Percentiles rank a stretch among this genome's conserved stretches.
Evolutionary conservation across 2,329 filamentous ascomycete genomes (phyloP).

Genomic region (Pseudogymnoascus sp.): DNA sequence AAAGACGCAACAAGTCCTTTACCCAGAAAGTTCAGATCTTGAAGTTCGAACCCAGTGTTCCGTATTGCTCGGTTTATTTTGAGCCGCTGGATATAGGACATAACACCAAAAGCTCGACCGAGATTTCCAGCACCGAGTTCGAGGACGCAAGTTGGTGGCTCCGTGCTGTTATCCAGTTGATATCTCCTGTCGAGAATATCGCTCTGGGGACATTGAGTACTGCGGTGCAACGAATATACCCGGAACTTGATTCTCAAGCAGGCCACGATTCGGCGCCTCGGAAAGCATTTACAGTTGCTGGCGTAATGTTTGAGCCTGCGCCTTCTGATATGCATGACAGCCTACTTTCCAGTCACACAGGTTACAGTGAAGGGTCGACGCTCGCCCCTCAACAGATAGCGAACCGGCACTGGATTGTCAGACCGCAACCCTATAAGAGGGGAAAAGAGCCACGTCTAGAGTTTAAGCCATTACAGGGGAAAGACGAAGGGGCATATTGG

Average conservation of each 20-base stretch:
- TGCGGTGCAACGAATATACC: slow-evolving; percentile 35
- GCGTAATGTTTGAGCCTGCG: not conserved
- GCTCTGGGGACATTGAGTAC: slow-evolving; percentile 34
- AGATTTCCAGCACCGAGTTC: slow-evolving; percentile 10
- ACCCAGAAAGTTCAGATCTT: slow-evolving; percentile 30
- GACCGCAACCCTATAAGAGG: not conserved
- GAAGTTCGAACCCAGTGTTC: slow-evolving; percentile 29
- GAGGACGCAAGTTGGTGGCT: not conserved
- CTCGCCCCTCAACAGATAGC: not conserved
- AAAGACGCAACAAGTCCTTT: slow-evolving; percentile 48
- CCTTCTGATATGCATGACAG: not conserved
- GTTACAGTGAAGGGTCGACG: slow-evolving; percentile 1
- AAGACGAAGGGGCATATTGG: slow-evolving; percentile 10
- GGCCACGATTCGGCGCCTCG: not conserved
- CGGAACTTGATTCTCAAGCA: slow-evolving; percentile 15
- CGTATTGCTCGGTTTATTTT: slow-evolving; percentile 12
- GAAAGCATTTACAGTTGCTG: not conserved
- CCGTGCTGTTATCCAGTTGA: slow-evolving; percentile 35
- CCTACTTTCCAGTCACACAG: slow-evolving; percentile 1
- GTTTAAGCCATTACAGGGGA: slow-evolving; percentile 32
- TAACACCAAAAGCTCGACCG: slow-evolving; percentile 8
- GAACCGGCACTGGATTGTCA: not conserved
- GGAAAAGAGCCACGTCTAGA: slow-evolving; percentile 34
- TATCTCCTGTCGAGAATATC: slow-evolving; percentile 39
- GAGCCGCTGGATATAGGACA: not conserved